A percentile compares a stretch with the other conserved stretches of the same genome.
Evolutionary conservation across 768 basidiomycete species (phyloP).

Genomic region (Leccinum pellstonianum): DNA sequence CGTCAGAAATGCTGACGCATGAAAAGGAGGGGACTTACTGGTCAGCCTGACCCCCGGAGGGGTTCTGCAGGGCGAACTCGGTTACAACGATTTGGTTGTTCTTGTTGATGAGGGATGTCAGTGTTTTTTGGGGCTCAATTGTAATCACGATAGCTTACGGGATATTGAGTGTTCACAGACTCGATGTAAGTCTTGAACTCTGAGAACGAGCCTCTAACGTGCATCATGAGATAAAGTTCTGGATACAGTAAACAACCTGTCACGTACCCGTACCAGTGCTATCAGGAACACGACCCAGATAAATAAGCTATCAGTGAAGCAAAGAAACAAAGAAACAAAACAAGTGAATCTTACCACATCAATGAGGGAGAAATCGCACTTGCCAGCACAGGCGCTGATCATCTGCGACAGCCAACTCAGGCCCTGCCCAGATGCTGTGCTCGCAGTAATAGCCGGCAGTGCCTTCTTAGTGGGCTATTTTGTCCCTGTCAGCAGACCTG

Average conservation of each 20-base stretch:
- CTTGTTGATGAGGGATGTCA: slow-evolving; percentile 15
- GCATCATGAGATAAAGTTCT: not conserved
- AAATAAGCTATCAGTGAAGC: not conserved
- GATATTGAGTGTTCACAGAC: slow-evolving; percentile 28
- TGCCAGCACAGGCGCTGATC: slow-evolving; percentile 34
- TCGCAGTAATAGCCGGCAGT: slow-evolving; percentile 38
- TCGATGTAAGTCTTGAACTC: slow-evolving; percentile 31
- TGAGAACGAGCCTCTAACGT: slow-evolving; percentile 22
- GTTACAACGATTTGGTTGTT: slow-evolving; percentile 28
- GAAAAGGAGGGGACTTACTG: slow-evolving; percentile 24
- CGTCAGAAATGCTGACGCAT: not conserved
- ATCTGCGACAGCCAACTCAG: slow-evolving; percentile 36
- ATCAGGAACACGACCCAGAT: not conserved
- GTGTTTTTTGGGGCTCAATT: not conserved
- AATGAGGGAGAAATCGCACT: slow-evolving; percentile 35
- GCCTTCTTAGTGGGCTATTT: slow-evolving; percentile 37
- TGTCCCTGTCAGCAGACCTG: not conserved
- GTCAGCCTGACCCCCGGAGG: slow-evolving; percentile 28
- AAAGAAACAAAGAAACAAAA: not conserved
- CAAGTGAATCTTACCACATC: slow-evolving; percentile 28
- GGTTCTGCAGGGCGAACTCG: slow-evolving; percentile 36
- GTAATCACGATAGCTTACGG: slow-evolving; percentile 15
- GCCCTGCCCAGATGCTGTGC: slow-evolving; percentile 31
- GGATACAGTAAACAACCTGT: not conserved
- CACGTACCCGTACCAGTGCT: slow-evolving; percentile 34